Conservation (phyloP, 139 green algal genomes). For the Pseudopediastrum boryanum region DNA sequence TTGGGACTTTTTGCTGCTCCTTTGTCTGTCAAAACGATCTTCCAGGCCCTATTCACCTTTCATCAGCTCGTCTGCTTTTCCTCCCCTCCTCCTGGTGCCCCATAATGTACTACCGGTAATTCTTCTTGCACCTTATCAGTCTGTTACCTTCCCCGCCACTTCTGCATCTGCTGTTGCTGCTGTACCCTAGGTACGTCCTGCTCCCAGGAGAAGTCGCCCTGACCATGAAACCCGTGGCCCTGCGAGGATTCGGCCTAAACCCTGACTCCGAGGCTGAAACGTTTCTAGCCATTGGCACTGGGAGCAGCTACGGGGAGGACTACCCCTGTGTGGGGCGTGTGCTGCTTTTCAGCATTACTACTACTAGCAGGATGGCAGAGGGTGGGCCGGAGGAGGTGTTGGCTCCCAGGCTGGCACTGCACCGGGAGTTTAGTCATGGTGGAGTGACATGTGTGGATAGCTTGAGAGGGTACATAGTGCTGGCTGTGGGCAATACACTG, state of each 20-base stretch:
- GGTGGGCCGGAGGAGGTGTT: not conserved
- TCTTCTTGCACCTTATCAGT: too few species aligned
- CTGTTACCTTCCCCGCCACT: too few species aligned
- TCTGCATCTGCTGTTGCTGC: conserved; percentile 16
- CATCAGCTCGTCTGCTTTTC: too few species aligned
- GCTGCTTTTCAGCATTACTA: conserved; percentile 77
- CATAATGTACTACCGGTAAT: not conserved
- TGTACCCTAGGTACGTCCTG: conserved; percentile 17
- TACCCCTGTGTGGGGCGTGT: conserved; percentile 81
- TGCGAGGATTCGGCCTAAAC: conserved; percentile 47
- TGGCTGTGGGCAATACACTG: conserved; percentile 64
- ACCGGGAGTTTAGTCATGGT: conserved; percentile 56
- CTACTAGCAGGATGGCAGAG: too few species aligned
- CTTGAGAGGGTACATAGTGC: conserved; percentile 58
- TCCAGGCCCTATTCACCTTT: too few species aligned
- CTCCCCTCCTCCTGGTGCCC: too few species aligned
- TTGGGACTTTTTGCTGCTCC: too few species aligned
- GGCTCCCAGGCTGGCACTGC: conserved; percentile 27
- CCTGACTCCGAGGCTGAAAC: not conserved
- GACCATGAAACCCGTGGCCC: conserved; percentile 50
- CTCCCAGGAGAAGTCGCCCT: conserved; percentile 68
- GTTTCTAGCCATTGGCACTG: conserved; percentile 51
- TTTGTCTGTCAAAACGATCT: too few species aligned
- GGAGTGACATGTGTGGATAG: conserved; percentile 53
- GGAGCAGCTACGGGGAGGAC: conserved; percentile 74